Evolutionary conservation across 169 alveolate species (phyloP).

Genomic region (Plasmodium inui): DNA sequence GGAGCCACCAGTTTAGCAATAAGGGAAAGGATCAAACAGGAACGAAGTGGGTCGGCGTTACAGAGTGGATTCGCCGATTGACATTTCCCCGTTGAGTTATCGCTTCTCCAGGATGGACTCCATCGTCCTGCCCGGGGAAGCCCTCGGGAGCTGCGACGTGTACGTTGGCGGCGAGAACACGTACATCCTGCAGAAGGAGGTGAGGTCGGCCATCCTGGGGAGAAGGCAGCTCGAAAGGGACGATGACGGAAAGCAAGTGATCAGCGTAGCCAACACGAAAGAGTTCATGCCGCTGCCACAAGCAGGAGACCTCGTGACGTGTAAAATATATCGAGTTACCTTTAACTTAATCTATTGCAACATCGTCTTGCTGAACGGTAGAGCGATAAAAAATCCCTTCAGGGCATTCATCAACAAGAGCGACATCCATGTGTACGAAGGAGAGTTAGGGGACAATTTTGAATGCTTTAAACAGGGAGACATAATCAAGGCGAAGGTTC

Average conservation of each 20-base stretch:
- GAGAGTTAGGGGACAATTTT: constrained; percentile 64
- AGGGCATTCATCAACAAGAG: constrained; percentile 60
- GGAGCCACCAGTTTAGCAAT: neutral
- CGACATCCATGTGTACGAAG: constrained; percentile 66
- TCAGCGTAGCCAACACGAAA: constrained; percentile 24
- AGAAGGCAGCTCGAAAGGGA: neutral
- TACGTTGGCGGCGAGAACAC: constrained; percentile 48
- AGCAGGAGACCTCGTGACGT: constrained; percentile 65
- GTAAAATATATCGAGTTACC: constrained; percentile 46
- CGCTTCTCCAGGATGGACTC: constrained; percentile 8
- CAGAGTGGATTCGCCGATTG: too few species aligned
- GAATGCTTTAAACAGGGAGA: constrained; percentile 71
- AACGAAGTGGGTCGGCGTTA: neutral
- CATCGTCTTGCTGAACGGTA: constrained; percentile 7
- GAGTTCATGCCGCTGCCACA: constrained; percentile 22
- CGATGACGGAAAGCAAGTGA: constrained; percentile 4
- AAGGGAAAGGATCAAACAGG: neutral
- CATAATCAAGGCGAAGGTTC: constrained; percentile 49
- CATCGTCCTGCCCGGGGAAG: constrained; percentile 69
- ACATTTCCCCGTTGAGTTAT: too few species aligned
- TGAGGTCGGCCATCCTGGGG: constrained; percentile 63
- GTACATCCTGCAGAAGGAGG: constrained; percentile 27
- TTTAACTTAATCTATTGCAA: constrained; percentile 46
- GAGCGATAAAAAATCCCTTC: constrained; percentile 15
- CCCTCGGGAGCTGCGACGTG: neutral